These are phyloP conservation scores for Holtermanniella nyarrowii DNA, from an alignment of 768 basidiomycete genomes.

Conservation along the genomic window DNA sequence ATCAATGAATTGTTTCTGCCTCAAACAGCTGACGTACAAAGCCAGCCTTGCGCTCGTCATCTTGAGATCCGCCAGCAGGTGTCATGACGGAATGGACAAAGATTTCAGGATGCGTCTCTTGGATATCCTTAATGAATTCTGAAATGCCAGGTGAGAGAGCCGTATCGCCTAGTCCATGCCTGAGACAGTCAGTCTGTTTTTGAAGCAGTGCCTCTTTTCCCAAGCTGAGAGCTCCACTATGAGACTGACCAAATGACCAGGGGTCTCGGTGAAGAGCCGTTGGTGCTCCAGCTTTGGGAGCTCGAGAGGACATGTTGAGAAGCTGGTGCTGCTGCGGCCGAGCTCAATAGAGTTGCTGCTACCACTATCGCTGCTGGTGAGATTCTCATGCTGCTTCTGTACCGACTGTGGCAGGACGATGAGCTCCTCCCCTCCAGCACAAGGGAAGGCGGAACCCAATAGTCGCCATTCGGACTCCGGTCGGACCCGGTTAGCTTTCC, in stretches of 20 bases:
- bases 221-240: not conserved
- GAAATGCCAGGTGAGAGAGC: constrained; percentile 37
- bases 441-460: too few relatives aligned
- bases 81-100: constrained; percentile 41
- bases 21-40: constrained; percentile 17
- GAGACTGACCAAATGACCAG: constrained; percentile 27
- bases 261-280: constrained; percentile 23
- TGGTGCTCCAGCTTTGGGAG: too few relatives aligned
- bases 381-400: too few relatives aligned
- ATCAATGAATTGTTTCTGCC: not conserved
- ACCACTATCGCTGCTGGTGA: too few relatives aligned
- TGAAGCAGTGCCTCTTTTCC: too few relatives aligned
- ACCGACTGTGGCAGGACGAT: too few relatives aligned
- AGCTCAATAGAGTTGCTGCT: too few relatives aligned
- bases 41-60: constrained; percentile 40
- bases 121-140: constrained; percentile 35
- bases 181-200: constrained; percentile 1
- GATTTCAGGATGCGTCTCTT: constrained; percentile 29
- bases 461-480: too few relatives aligned
- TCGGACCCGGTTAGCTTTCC: too few relatives aligned
- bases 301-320: too few relatives aligned
- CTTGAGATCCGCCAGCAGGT: constrained; percentile 24
- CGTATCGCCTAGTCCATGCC: constrained; percentile 46
- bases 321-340: too few relatives aligned
- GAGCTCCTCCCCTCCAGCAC: too few relatives aligned